Percentiles rank a stretch among this genome's conserved stretches.
phyloP scores from a whole-genome alignment of 1,139 yeast species.

The Candida pseudocylindracea region DNA sequence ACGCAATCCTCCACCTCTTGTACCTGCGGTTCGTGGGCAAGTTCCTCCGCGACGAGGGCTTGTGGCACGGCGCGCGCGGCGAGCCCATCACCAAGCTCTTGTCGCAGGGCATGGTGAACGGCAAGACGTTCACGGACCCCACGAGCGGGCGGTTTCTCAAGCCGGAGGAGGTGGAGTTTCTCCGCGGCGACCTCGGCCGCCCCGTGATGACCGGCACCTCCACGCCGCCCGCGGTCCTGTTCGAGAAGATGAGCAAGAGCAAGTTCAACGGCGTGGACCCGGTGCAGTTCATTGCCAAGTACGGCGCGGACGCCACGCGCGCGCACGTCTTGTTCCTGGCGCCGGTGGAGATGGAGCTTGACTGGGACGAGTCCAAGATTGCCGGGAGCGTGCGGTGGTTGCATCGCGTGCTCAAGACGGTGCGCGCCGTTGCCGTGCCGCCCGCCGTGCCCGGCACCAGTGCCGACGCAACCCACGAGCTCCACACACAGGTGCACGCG shows the following conservation, averaged over 20 bases:
- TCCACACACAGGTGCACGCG: conserved; percentile 37
- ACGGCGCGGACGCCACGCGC: conserved; percentile 89
- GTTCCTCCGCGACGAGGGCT: conserved; percentile 38
- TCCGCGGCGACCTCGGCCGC: conserved; percentile 16
- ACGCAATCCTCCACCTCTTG: conserved; percentile 76
- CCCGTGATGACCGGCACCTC: conserved; percentile 24
- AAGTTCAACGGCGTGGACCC: conserved; percentile 93
- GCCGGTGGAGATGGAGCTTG: conserved; percentile 58
- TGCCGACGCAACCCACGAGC: conserved; percentile 10
- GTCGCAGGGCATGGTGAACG: conserved; percentile 98
- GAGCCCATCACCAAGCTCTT: conserved; percentile 69
- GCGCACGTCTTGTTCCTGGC: conserved; percentile 93
- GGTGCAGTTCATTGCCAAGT: conserved; percentile 41
- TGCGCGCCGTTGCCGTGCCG: conserved; percentile 1
- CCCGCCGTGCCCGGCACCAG: background rate
- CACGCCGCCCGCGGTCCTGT: conserved; percentile 25
- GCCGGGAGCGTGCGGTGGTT: conserved; percentile 82
- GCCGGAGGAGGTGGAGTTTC: conserved; percentile 43
- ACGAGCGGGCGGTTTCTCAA: conserved; percentile 49
- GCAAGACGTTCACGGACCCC: conserved; percentile 62
- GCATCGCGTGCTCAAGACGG: conserved; percentile 27
- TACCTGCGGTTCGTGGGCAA: conserved; percentile 74
- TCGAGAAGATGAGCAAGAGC: conserved; percentile 91
- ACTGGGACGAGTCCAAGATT: conserved; percentile 82
- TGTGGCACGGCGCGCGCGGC: conserved; percentile 27